These are phyloP conservation scores for Exophiala sp. DNA, from an alignment of 2,329 filamentous ascomycete genomes.

Conservation along the genomic window DNA sequence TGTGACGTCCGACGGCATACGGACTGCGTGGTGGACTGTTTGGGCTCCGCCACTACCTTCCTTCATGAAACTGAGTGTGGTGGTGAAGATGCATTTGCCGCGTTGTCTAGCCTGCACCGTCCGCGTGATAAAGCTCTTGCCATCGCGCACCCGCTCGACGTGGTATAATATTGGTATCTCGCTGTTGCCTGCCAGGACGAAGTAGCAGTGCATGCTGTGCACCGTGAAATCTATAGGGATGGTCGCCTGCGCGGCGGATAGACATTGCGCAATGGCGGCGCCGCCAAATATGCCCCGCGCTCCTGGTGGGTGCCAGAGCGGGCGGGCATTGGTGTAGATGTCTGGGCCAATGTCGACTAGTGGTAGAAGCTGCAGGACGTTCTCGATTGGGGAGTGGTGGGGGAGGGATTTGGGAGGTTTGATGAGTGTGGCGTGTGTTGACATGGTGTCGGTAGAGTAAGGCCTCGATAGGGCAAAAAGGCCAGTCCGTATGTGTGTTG, in stretches of 20 bases:
- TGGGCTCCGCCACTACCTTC: slow-evolving; percentile 55
- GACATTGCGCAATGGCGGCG: slow-evolving; percentile 85
- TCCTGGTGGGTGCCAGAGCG: slow-evolving; percentile 86
- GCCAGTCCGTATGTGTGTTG: background rate
- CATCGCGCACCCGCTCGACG: slow-evolving; percentile 89
- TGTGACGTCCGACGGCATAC: slow-evolving; percentile 50
- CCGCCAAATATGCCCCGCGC: slow-evolving; percentile 93
- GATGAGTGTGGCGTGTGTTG: slow-evolving; percentile 57
- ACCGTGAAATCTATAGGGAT: slow-evolving; percentile 75
- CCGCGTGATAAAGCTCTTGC: slow-evolving; percentile 81
- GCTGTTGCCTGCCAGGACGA: slow-evolving; percentile 83
- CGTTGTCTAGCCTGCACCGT: slow-evolving; percentile 94
- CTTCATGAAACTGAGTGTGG: slow-evolving; percentile 82
- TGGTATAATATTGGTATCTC: slow-evolving; percentile 89
- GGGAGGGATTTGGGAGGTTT: slow-evolving; percentile 69
- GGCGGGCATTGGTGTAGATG: slow-evolving; percentile 88
- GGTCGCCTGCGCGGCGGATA: slow-evolving; percentile 83
- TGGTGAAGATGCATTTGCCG: slow-evolving; percentile 89
- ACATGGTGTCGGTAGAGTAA: slow-evolving; percentile 10
- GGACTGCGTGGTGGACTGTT: slow-evolving; percentile 62
- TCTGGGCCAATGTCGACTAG: slow-evolving; percentile 63
- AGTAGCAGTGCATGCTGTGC: slow-evolving; percentile 99
- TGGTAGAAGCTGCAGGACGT: slow-evolving; percentile 79
- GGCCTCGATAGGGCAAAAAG: background rate
- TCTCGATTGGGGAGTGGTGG: slow-evolving; percentile 77